Base-by-base conservation (phyloP, 768 basidiomycete species). In the Trametes cingulata region DNA sequence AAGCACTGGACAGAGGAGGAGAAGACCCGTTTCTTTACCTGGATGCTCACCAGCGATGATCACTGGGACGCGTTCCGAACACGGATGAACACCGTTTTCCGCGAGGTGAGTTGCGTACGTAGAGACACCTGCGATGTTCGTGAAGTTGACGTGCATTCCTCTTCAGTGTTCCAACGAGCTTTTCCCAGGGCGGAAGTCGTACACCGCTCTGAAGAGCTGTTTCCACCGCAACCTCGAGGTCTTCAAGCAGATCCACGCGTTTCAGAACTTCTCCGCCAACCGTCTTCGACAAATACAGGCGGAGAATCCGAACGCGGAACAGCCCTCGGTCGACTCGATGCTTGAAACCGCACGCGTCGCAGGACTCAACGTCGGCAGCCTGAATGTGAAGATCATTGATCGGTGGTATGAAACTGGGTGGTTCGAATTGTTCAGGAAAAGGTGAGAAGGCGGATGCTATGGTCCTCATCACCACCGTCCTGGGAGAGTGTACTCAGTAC, bases 1-100 rank as follows among this genome's bases (percentile, higher is more conserved):
- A 91, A 91, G 65, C 90, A 92, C 66, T 92, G 90, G 90, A 88
- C 88, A 0, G 90, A 91, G 70, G 88, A 90, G 9, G 90, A 92
- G 69, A 92, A 91, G 74, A 80, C 87, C 14, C 84, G 82, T 62
- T 76, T 92, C 46, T 92, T 92, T 72, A 82, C 75, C 43, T 92
- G 90, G 89, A 82, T 92, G 47, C 88, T 92, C 84, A 80, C 80
- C 17, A 82, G 86, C 66, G 88, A 91, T 66, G 87, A 90, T 19
- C 87, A 90, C 60, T 92, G 90, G 85, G 88, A 85, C 64, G 76
- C 86, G 20, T 83, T 92, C 49, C 82, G 87, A 27, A 87, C 88
- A 3, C 87, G 88, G 7, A 92, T 91, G 75, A 92, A 92, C 67
- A 90, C 87, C 17, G 90, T 90, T 72, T 80, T 92, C 65, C 82